Base-by-base conservation (phyloP, 352 stramenopile genomes). In the Phytophthora hybrid region DNA sequence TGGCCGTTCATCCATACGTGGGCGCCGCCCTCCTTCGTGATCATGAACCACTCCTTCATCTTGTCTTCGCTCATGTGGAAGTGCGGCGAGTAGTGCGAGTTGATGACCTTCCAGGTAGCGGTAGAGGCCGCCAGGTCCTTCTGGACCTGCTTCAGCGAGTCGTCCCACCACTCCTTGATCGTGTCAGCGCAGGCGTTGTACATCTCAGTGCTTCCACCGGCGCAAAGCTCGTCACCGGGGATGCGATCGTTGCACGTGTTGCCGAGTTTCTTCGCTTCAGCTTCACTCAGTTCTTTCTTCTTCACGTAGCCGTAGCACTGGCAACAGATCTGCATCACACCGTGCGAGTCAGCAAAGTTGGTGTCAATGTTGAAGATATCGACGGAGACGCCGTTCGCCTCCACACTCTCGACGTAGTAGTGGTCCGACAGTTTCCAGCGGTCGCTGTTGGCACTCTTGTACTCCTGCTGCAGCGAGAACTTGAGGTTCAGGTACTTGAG, bases 281-380 rank as follows among this genome's bases (percentile, higher is more conserved):
- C 69, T 19, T 78, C 81, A 2, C 63, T 66, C 29, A 93, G 71
- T 1, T 71, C 67, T 69, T 92, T 80, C 60, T 92, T 91, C 61
- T 88, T 89, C 5, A 94, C 81, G 63, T 93, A 95, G 11, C 90
- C 90, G 66, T 94, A 97, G 79, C 90, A 97, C 72, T 97, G 90
- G 76, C 90, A 97, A 61, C 90, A 97, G 34, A 95, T 89, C 69
- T 97, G 89, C 78, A 86, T 88, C 2, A 89, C 85, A 59, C 90
- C 90, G 74, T 97, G 90, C 47, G 88, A 93, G 63, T 95, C 89
- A 9, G 90, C 90, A 41, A 85, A 83, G 82, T 97, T 97, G 18
- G 90, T 97, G 66, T 97, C 90, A 49, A 97, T 73, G 73, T 95
- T 97, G 70, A 96, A 96, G 41, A 97, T 94, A 53, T 97, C 90